A percentile compares a stretch with the other conserved stretches of the same genome.
phyloP scores from a whole-genome alignment of 2,329 filamentous ascomycete species.

The Orbilia oligospora region DNA sequence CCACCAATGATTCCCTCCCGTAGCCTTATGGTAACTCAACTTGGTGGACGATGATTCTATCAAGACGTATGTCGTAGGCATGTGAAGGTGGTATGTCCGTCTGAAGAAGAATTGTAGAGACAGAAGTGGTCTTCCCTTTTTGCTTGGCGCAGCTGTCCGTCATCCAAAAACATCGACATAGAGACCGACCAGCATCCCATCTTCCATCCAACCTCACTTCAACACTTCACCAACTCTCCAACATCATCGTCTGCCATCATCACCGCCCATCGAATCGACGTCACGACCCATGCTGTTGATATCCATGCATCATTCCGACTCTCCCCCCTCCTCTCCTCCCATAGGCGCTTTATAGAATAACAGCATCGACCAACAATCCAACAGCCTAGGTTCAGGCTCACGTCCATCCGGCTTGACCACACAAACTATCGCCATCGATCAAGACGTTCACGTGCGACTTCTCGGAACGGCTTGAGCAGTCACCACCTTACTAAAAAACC shows the following conservation, averaged over 20 bases:
- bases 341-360: slow-evolving; percentile 6
- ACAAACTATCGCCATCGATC: slow-evolving; percentile 34
- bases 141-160: slow-evolving; percentile 15
- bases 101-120: background rate
- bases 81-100: background rate
- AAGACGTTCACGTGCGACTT: slow-evolving; percentile 58
- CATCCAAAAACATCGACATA: slow-evolving; percentile 22
- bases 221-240: slow-evolving; percentile 10
- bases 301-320: background rate
- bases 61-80: slow-evolving; percentile 3
- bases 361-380: background rate
- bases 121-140: background rate
- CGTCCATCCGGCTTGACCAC: background rate
- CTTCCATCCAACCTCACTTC: slow-evolving; percentile 9
- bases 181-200: background rate
- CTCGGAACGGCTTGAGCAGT: slow-evolving; percentile 61
- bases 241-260: background rate
- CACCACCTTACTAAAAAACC: slow-evolving; percentile 39
- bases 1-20: slow-evolving; percentile 1
- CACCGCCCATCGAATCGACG: background rate
- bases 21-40: background rate
- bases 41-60: background rate
- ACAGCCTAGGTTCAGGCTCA: background rate
- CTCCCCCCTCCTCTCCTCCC: slow-evolving; percentile 18
- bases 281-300: slow-evolving; percentile 17